These are phyloP conservation scores for Boletales sp. DNA, from an alignment of 768 basidiomycete species.

Conservation along the genomic window DNA sequence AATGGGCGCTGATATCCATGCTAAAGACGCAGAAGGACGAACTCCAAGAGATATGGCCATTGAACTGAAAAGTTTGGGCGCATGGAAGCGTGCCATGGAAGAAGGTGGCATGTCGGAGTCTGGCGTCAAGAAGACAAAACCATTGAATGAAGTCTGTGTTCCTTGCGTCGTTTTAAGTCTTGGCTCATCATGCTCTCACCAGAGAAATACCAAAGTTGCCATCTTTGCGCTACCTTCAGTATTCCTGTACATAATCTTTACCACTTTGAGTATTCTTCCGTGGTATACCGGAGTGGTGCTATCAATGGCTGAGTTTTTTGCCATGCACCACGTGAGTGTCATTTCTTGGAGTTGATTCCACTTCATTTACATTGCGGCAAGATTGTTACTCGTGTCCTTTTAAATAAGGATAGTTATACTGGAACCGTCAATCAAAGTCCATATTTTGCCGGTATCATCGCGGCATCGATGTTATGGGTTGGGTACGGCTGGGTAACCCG, in stretches of 20 bases:
- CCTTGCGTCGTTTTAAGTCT: background rate
- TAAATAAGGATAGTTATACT: slow-evolving; percentile 78
- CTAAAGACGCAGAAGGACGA: slow-evolving; percentile 80
- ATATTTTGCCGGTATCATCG: slow-evolving; percentile 91
- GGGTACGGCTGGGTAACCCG: slow-evolving; percentile 77
- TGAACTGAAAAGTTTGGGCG: slow-evolving; percentile 85
- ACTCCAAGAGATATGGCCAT: slow-evolving; percentile 93
- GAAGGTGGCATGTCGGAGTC: slow-evolving; percentile 83
- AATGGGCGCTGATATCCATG: slow-evolving; percentile 77
- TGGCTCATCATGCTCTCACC: slow-evolving; percentile 2
- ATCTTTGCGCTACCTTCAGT: slow-evolving; percentile 78
- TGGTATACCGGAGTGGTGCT: slow-evolving; percentile 88
- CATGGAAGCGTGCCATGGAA: slow-evolving; percentile 86
- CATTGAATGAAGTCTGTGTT: slow-evolving; percentile 65
- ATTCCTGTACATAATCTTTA: slow-evolving; percentile 81
- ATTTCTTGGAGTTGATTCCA: background rate
- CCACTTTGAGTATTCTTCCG: slow-evolving; percentile 76
- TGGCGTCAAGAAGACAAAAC: slow-evolving; percentile 60
- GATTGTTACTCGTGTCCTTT: slow-evolving; percentile 82
- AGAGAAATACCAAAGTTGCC: slow-evolving; percentile 80
- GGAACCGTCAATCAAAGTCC: slow-evolving; percentile 84
- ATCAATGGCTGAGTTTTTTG: slow-evolving; percentile 83
- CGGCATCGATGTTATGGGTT: slow-evolving; percentile 83
- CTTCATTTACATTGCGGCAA: slow-evolving; percentile 26
- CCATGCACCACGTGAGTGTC: slow-evolving; percentile 85